Percentiles rank a stretch among this genome's conserved stretches.
Evolutionary conservation across 208 protist species (phyloP).

Genomic region (Tritrichomonas foetus): DNA sequence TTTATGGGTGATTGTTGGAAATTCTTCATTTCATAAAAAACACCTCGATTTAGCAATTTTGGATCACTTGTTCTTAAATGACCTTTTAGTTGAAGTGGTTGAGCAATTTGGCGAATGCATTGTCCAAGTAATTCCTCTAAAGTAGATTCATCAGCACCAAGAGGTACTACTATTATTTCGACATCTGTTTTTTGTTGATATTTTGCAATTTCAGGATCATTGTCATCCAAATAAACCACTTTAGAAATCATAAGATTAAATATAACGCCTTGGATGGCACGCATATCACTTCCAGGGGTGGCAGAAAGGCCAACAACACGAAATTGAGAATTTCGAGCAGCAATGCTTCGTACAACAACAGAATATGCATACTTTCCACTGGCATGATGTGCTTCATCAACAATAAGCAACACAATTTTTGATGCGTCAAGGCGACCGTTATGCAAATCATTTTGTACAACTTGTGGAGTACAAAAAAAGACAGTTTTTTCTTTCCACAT

Average conservation of each 20-base stretch:
- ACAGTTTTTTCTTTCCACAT: constrained; percentile 48
- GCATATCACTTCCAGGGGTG: constrained; percentile 53
- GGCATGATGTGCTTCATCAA: constrained; percentile 58
- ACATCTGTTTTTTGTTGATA: constrained; percentile 38
- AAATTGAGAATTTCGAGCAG: constrained; percentile 21
- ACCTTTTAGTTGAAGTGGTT: background rate
- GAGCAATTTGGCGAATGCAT: background rate
- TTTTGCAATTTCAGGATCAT: constrained; percentile 42
- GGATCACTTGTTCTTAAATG: background rate
- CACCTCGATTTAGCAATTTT: background rate
- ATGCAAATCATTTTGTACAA: constrained; percentile 52
- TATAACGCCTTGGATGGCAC: constrained; percentile 47
- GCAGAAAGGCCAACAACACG: constrained; percentile 57
- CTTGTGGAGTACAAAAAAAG: constrained; percentile 59
- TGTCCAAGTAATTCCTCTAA: background rate
- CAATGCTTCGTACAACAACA: background rate
- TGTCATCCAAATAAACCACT: constrained; percentile 26
- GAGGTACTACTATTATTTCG: background rate
- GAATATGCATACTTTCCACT: constrained; percentile 52
- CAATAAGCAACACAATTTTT: constrained; percentile 48
- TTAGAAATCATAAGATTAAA: constrained; percentile 45
- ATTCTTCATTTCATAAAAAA: background rate
- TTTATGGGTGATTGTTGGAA: background rate
- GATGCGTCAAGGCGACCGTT: background rate
- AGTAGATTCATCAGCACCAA: background rate